Percentiles rank a stretch among this genome's conserved stretches.
These are phyloP conservation scores for Microcera coccophila DNA, from an alignment of 2,329 filamentous ascomycete genomes.

Conservation along the genomic window DNA sequence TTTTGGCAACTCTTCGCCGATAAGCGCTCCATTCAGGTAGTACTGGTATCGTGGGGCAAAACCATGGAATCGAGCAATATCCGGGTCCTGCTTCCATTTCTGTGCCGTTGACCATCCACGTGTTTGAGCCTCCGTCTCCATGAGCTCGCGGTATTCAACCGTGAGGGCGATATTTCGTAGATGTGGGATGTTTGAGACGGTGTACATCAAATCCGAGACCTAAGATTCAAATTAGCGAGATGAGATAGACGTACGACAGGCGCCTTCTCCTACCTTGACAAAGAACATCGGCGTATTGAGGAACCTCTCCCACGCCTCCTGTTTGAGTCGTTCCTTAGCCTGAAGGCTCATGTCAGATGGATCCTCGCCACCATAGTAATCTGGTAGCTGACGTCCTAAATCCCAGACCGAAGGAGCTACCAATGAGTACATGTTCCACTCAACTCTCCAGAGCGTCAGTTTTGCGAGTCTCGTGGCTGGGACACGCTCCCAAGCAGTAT, in stretches of 20 bases:
- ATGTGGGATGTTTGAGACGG: slow-evolving; percentile 55
- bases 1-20: slow-evolving; percentile 49
- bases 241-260: background rate
- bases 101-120: slow-evolving; percentile 39
- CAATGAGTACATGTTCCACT: slow-evolving; percentile 55
- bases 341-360: slow-evolving; percentile 42
- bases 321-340: slow-evolving; percentile 44
- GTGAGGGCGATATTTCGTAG: slow-evolving; percentile 53
- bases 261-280: slow-evolving; percentile 50
- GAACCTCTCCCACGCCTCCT: slow-evolving; percentile 52
- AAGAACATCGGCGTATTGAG: slow-evolving; percentile 61
- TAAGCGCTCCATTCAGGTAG: slow-evolving; percentile 53
- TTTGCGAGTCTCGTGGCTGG: slow-evolving; percentile 54
- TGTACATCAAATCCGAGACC: slow-evolving; percentile 60
- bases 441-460: slow-evolving; percentile 55
- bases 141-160: slow-evolving; percentile 57
- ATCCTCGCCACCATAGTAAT: slow-evolving; percentile 47
- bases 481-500: slow-evolving; percentile 56
- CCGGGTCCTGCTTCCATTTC: slow-evolving; percentile 60
- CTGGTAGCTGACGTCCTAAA: slow-evolving; percentile 50
- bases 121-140: slow-evolving; percentile 47
- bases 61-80: slow-evolving; percentile 46
- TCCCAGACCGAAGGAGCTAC: slow-evolving; percentile 47
- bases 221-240: slow-evolving; percentile 26
- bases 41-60: slow-evolving; percentile 57